Evolutionary conservation across 2,329 filamentous ascomycete genomes (phyloP).

Genomic region (Colletotrichum lindemuthianum): DNA sequence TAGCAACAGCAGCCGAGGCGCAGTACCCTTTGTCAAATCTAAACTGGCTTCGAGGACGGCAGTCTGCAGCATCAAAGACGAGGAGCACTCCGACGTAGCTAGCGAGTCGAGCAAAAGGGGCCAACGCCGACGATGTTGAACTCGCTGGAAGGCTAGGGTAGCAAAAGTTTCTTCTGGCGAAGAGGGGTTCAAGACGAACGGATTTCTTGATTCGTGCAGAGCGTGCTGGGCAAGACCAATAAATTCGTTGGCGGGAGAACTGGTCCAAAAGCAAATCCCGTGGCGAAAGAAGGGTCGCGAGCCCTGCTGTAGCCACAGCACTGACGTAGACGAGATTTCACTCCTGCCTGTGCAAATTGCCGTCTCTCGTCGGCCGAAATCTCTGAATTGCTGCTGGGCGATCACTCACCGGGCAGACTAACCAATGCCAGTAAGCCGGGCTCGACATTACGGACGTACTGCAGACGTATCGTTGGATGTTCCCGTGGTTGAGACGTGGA

Average conservation of each 20-base stretch:
- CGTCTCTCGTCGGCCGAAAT: neutral
- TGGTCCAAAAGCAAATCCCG: neutral
- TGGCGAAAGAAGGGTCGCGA: neutral
- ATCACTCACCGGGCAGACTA: neutral
- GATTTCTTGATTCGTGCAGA: neutral
- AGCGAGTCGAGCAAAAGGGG: neutral
- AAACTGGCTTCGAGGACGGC: neutral
- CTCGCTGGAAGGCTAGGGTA: neutral
- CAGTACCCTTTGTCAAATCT: constrained; percentile 19
- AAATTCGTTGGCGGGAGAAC: neutral
- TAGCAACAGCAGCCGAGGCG: constrained; percentile 12
- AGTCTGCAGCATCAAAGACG: constrained; percentile 4
- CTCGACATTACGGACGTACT: constrained; percentile 20
- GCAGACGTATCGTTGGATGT: neutral
- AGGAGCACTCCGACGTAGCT: neutral
- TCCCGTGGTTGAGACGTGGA: constrained; percentile 4
- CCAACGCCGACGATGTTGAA: constrained; percentile 1
- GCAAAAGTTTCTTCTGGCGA: neutral
- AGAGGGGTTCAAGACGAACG: neutral
- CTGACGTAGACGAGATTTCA: constrained; percentile 11
- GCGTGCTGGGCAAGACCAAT: constrained; percentile 9
- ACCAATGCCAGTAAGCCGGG: neutral
- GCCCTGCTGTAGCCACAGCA: constrained; percentile 20
- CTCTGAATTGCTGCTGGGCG: no score
- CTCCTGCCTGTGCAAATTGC: neutral